A percentile compares a stretch with the other conserved stretches of the same genome.
Conservation (phyloP, 345 rosid species). For the Raphanus raphanistrum region DNA sequence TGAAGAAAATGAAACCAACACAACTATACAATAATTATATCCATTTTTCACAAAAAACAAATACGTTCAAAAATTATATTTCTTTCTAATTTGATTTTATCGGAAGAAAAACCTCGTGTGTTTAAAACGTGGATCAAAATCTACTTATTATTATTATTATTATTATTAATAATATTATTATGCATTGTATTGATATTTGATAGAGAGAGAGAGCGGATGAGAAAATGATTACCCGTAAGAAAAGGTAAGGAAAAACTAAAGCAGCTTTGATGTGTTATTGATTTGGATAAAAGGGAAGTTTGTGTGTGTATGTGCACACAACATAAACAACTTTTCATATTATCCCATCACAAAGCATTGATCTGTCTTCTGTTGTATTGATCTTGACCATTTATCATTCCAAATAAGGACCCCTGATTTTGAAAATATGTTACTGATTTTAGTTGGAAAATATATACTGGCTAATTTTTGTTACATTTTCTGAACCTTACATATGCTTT, state of each 20-base stretch:
- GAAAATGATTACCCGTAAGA: conserved; percentile 53
- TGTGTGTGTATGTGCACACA: background rate
- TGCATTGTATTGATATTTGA: too few relatives aligned
- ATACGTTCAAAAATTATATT: too few relatives aligned
- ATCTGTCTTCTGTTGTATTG: conserved; percentile 36
- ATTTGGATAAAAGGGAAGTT: conserved; percentile 38
- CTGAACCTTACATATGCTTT: background rate
- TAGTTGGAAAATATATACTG: background rate
- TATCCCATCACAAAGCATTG: conserved; percentile 26
- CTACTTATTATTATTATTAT: too few relatives aligned
- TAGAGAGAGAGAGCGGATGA: background rate
- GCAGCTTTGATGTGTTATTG: conserved; percentile 33
- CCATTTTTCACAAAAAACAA: too few relatives aligned
- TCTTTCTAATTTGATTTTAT: too few relatives aligned
- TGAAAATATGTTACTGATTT: background rate
- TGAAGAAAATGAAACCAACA: too few relatives aligned
- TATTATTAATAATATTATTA: too few relatives aligned
- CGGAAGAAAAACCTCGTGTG: too few relatives aligned
- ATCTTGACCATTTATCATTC: conserved; percentile 43
- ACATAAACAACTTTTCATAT: conserved; percentile 20
- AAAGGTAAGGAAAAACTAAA: conserved; percentile 7
- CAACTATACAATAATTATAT: too few relatives aligned
- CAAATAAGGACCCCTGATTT: conserved; percentile 22
- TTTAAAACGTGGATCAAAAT: too few relatives aligned
- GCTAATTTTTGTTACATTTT: background rate